These are phyloP conservation scores for Neurospora tetraspora DNA, from an alignment of 495 filamentous ascomycete genomes.

Conservation along the genomic window DNA sequence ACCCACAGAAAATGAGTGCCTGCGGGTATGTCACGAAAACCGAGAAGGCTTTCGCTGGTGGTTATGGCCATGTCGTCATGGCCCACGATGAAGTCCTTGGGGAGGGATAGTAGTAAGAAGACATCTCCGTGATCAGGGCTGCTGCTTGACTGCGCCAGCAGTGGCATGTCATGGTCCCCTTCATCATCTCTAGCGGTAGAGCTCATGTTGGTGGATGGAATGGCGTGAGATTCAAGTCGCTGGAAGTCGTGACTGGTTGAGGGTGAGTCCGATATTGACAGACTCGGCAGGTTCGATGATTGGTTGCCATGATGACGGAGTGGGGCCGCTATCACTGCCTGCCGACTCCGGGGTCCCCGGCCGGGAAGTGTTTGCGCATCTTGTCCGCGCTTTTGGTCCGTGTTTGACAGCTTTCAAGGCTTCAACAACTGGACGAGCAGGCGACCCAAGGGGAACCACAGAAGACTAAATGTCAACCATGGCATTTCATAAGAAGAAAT, in stretches of 20 bases:
- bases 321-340: neutral
- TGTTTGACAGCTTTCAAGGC: neutral
- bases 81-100: conserved; percentile 31
- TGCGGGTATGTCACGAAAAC: conserved; percentile 49
- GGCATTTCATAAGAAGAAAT: neutral
- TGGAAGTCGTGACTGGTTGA: neutral
- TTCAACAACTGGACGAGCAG: neutral
- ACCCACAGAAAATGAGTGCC: conserved; percentile 51
- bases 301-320: neutral
- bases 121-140: conserved; percentile 29
- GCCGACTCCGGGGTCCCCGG: neutral
- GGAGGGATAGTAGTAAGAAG: conserved; percentile 32
- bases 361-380: neutral
- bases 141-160: neutral
- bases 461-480: neutral
- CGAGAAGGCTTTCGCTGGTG: conserved; percentile 30
- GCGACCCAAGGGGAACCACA: neutral
- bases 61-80: conserved; percentile 35
- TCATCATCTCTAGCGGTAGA: neutral
- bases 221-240: neutral
- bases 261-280: neutral
- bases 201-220: neutral
- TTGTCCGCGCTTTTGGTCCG: neutral
- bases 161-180: neutral
- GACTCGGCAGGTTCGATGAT: neutral